A percentile compares a stretch with the other conserved stretches of the same genome.
Evolutionary conservation across 73 alveolate species (phyloP).

Genomic region (Tetrahymena elliotti): DNA sequence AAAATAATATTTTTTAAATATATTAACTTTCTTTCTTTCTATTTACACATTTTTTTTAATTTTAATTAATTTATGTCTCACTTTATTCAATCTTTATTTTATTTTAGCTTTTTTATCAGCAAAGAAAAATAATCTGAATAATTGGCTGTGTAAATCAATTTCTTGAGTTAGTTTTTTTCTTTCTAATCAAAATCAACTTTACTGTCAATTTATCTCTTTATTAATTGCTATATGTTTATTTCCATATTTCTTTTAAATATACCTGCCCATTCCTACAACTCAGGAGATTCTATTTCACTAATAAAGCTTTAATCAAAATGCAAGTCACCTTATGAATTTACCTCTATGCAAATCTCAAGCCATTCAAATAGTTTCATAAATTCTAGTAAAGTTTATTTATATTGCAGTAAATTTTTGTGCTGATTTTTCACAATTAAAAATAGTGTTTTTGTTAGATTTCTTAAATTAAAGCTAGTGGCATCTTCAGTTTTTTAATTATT

Average conservation of each 20-base stretch:
- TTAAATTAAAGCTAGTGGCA: background rate
- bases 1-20: too few species aligned
- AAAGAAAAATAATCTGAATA: background rate
- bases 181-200: background rate
- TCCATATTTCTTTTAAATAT: background rate
- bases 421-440: background rate
- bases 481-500: background rate
- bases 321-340: background rate
- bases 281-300: background rate
- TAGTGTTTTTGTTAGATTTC: background rate
- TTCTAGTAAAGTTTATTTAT: background rate
- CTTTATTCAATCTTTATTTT: background rate
- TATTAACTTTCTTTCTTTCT: too few species aligned
- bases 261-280: background rate
- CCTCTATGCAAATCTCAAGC: background rate
- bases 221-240: background rate
- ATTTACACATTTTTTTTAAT: too few species aligned
- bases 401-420: background rate
- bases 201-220: background rate
- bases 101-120: background rate
- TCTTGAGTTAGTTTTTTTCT: background rate
- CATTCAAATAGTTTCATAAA: background rate
- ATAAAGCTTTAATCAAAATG: background rate
- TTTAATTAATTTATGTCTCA: background rate
- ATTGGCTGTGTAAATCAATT: background rate